Base-by-base conservation (phyloP, 371 early-diverging fungal species). In the Rhizopus arrhizus region DNA sequence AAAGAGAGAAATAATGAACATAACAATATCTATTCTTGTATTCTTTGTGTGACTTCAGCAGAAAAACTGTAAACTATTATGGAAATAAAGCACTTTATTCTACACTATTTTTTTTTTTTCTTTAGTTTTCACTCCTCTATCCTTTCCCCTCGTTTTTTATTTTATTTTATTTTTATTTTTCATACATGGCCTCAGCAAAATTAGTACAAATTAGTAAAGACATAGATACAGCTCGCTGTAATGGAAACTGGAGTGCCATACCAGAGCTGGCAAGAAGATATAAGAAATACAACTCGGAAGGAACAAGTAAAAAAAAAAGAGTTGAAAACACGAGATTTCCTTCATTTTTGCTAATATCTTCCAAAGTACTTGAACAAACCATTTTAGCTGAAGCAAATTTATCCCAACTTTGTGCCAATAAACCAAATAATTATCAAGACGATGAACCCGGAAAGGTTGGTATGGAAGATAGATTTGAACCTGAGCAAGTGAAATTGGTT, bases 261-360 rank as follows among this genome's bases (percentile, higher is more conserved):
- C 74, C 80, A 51, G 81, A 85, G 43, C 70, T 86, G 11, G 86
- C 88, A n/a, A 68, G 87, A 54, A 75, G 81, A 34, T 86, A 84
- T 53, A 58, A 77, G 53, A 87, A 86, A 58, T 84, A 84, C 59
- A 82, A 81, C 53, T 69, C 83, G 34, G 76, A 78, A 13, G 89
- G 86, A 38, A 56, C 75, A 57, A 82, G 89, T 84, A 80, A 73
- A 62, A 43, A 15, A 5, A 5, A 32, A 28, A 15, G 22, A 12
- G 13, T 31, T 10, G n/a, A 35, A 5, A 13, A 45, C 36, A 15
- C 32, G 22, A 34, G 28, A 11, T 22, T 10, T 6, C 5, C 4
- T 31, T 7, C 12, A 9, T 8, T 8, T n/a, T 11, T 31, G 3
- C 5, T 48, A 10, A 8, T 9, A 34, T 31, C 46, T 43, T 54